These are phyloP conservation scores for Candida gigantensis DNA, from an alignment of 1,139 yeast species.

Conservation along the genomic window DNA sequence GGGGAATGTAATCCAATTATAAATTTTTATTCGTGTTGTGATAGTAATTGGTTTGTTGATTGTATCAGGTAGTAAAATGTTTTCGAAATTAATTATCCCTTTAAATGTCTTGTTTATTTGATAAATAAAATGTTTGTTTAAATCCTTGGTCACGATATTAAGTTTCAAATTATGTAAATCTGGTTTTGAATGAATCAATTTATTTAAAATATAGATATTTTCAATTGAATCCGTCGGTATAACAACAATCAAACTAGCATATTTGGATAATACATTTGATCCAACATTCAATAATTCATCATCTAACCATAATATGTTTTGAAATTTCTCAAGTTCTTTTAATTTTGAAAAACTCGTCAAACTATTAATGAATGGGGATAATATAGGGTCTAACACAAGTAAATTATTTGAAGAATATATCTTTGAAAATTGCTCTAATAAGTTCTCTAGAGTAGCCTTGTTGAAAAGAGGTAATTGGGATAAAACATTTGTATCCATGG, in stretches of 20 bases:
- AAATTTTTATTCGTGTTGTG: constrained; percentile 25
- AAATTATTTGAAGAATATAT: constrained; percentile 39
- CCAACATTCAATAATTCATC: constrained; percentile 18
- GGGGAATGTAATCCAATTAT: constrained; percentile 37
- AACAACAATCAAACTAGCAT: constrained; percentile 41
- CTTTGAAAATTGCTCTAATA: constrained; percentile 26
- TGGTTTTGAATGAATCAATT: constrained; percentile 13
- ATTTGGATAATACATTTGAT: constrained; percentile 18
- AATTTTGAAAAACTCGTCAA: constrained; percentile 61
- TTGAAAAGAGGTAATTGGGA: constrained; percentile 17
- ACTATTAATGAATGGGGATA: constrained; percentile 58
- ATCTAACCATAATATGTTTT: constrained; percentile 60
- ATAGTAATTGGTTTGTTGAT: constrained; percentile 16
- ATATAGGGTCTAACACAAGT: constrained; percentile 55
- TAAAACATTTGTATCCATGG: constrained; percentile 4
- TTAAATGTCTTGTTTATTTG: constrained; percentile 26
- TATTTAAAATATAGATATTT: constrained; percentile 16
- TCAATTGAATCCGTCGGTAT: constrained; percentile 21
- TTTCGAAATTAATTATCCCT: constrained; percentile 24
- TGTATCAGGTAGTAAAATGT: constrained; percentile 14
- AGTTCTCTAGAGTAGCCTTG: constrained; percentile 21
- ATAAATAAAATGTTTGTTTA: constrained; percentile 30
- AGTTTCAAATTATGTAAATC: constrained; percentile 16
- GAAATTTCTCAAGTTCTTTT: constrained; percentile 58
- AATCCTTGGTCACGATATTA: constrained; percentile 33